phyloP scores from a whole-genome alignment of 768 basidiomycete species.

The Suillus alpinus region DNA sequence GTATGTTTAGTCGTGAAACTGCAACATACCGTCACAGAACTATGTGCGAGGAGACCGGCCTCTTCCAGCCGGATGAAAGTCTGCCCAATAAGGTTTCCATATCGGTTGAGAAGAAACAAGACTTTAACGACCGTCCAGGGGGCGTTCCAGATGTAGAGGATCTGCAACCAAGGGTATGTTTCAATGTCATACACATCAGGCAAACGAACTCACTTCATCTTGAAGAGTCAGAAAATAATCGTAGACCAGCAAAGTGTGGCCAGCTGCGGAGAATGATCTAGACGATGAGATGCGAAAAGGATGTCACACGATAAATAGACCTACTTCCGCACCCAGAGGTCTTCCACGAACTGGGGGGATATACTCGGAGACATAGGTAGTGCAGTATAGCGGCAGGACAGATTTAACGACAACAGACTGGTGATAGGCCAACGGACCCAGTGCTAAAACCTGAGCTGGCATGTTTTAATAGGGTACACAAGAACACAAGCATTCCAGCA shows the following conservation, averaged over 20 bases:
- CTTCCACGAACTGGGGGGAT: neutral
- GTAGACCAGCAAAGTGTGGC: constrained; percentile 13
- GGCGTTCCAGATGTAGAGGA: constrained; percentile 15
- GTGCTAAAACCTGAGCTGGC: neutral
- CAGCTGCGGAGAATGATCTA: constrained; percentile 11
- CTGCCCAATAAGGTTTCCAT: constrained; percentile 15
- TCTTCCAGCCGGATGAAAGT: constrained; percentile 7
- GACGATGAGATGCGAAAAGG: neutral
- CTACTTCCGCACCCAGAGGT: constrained; percentile 7
- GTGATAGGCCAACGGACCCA: neutral
- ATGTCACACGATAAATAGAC: neutral
- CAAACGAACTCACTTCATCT: constrained; percentile 10
- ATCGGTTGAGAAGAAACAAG: constrained; percentile 15
- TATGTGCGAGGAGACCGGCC: constrained; percentile 3
- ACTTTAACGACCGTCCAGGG: constrained; percentile 12
- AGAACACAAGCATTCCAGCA: neutral
- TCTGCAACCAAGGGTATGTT: constrained; percentile 3
- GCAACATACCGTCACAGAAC: neutral
- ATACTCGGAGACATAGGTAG: neutral
- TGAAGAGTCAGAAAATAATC: constrained; percentile 15
- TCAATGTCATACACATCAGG: neutral
- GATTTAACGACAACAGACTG: neutral
- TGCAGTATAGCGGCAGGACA: neutral
- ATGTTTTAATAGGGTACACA: neutral
- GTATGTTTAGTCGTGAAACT: neutral